phyloP scores from a whole-genome alignment of 768 basidiomycete genomes.

The Omphalotus guepiniiformis region DNA sequence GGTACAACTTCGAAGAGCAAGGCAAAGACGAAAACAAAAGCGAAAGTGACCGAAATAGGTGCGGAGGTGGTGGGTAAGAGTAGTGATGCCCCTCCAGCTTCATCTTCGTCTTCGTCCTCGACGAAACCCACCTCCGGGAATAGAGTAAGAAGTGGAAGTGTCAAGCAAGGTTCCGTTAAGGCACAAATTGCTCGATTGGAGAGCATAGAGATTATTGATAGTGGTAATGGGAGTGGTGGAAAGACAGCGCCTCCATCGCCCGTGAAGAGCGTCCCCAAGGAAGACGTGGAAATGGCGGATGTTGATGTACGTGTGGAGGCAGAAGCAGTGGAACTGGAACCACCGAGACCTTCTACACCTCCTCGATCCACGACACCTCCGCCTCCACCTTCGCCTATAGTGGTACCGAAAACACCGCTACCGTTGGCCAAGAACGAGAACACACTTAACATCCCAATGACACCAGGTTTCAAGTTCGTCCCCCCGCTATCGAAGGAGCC shows the following conservation, averaged over 20 bases:
- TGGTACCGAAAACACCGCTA: slow-evolving; percentile 11
- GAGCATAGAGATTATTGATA: slow-evolving; percentile 1
- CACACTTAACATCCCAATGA: slow-evolving; percentile 4
- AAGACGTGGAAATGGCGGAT: not conserved
- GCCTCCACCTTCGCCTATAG: slow-evolving; percentile 13
- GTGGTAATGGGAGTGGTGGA: not conserved
- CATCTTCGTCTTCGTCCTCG: too few species aligned
- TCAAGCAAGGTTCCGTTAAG: slow-evolving; percentile 2
- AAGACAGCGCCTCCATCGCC: not conserved
- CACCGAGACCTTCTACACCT: not conserved
- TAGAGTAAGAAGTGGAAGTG: not conserved
- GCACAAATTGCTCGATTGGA: slow-evolving; percentile 10
- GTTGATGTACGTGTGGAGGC: not conserved
- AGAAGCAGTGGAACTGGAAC: not conserved
- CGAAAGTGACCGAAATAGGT: not conserved
- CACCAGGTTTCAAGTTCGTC: slow-evolving; percentile 16
- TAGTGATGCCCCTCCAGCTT: too few species aligned
- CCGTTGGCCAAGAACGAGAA: not conserved
- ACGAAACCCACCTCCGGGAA: too few species aligned
- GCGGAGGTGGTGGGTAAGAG: not conserved
- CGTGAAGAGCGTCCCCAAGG: too few species aligned
- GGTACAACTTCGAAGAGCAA: not conserved
- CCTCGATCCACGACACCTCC: slow-evolving; percentile 11
- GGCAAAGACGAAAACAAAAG: not conserved
- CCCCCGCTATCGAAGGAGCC: slow-evolving; percentile 44